Evolutionary conservation across 2,329 filamentous ascomycete genomes (phyloP).

Genomic region (Ophiostoma tasmaniense): DNA sequence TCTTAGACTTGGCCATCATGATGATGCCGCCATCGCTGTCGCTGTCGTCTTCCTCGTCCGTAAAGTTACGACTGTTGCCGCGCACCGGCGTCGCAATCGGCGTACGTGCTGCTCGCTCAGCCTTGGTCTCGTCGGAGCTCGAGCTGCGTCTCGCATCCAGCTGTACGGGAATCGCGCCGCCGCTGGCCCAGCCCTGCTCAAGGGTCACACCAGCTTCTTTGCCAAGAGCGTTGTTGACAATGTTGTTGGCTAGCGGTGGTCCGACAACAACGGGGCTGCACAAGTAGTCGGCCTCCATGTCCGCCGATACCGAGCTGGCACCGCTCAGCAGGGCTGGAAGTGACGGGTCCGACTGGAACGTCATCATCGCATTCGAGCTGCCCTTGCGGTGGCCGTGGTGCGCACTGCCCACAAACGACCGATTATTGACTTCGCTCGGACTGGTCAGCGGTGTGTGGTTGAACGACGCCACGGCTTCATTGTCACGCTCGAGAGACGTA

Average conservation of each 20-base stretch:
- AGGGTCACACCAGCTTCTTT: not conserved
- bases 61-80: conserved; percentile 13
- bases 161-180: conserved; percentile 25
- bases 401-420: conserved; percentile 9
- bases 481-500: conserved; percentile 35
- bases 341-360: conserved; percentile 56
- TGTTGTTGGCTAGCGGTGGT: not conserved
- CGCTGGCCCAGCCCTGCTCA: conserved; percentile 21
- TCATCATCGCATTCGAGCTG: conserved; percentile 40
- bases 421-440: conserved; percentile 43
- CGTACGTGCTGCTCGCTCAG: not conserved
- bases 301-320: conserved; percentile 55
- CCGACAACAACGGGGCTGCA: conserved; percentile 30
- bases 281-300: conserved; percentile 53
- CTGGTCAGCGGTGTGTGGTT: conserved; percentile 44
- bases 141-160: conserved; percentile 15
- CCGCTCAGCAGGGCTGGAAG: conserved; percentile 55
- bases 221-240: not conserved
- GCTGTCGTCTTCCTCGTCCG: conserved; percentile 38
- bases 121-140: not conserved
- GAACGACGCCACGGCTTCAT: conserved; percentile 23
- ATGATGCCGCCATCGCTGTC: conserved; percentile 48
- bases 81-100: conserved; percentile 13
- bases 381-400: conserved; percentile 25
- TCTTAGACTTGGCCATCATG: conserved; percentile 45